Percentiles rank a stretch among this genome's conserved stretches.
phyloP scores from a whole-genome alignment of 257 asterid genomes.

The Striga asiatica region DNA sequence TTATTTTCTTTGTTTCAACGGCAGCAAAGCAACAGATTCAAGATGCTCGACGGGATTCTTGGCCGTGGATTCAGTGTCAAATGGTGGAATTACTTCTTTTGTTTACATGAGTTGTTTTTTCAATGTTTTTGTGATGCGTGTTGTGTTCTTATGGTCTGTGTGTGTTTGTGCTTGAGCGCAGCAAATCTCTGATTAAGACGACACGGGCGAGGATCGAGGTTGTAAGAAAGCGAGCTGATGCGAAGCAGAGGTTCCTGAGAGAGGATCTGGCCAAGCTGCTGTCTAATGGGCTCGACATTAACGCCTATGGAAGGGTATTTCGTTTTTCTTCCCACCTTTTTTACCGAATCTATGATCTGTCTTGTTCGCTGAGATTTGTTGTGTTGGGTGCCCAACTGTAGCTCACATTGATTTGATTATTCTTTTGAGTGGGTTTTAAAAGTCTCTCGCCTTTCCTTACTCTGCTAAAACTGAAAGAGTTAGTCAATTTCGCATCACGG shows the following conservation, averaged over 20 bases:
- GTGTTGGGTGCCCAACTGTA: background rate
- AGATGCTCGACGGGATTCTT: conserved; percentile 86
- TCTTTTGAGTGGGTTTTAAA: too few relatives aligned
- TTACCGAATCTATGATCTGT: conserved; percentile 6
- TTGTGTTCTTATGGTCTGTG: background rate
- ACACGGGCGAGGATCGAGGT: conserved; percentile 65
- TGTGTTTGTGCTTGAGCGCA: conserved; percentile 17
- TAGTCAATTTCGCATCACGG: too few relatives aligned
- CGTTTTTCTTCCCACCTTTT: background rate
- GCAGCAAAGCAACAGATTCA: conserved; percentile 13
- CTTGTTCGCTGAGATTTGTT: background rate
- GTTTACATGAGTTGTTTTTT: background rate
- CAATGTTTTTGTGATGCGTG: background rate
- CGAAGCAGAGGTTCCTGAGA: conserved; percentile 79
- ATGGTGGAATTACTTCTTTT: conserved; percentile 45
- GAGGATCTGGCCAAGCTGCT: conserved; percentile 92
- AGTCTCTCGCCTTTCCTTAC: too few relatives aligned
- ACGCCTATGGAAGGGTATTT: conserved; percentile 88
- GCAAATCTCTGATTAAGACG: conserved; percentile 66
- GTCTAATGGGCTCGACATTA: conserved; percentile 74
- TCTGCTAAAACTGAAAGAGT: too few relatives aligned
- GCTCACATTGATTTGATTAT: too few relatives aligned
- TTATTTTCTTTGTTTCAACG: conserved; percentile 18
- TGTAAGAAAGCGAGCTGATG: conserved; percentile 71
- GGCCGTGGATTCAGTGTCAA: conserved; percentile 77